Percentiles rank a stretch among this genome's conserved stretches.
Evolutionary conservation across 768 basidiomycete species (phyloP).

Genomic region (Lanmaoa pseudosensibilis): DNA sequence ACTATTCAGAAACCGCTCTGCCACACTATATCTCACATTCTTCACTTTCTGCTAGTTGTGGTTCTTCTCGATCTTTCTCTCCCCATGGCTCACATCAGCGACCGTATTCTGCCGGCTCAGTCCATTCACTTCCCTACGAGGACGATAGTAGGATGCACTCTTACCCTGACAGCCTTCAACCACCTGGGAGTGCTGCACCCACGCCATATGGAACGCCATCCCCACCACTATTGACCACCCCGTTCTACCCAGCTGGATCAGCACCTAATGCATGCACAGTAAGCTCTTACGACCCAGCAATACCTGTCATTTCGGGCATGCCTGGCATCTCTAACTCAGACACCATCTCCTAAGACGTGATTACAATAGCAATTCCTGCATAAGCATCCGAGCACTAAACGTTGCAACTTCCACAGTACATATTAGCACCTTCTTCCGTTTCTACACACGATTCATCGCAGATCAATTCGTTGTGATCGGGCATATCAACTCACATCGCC

Average conservation of each 20-base stretch:
- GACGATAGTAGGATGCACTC: conserved; percentile 8
- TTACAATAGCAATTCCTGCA: conserved; percentile 7
- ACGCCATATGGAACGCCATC: conserved; percentile 21
- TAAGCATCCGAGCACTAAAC: background rate
- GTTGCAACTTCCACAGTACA: conserved; percentile 21
- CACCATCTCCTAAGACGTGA: conserved; percentile 7
- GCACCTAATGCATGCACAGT: conserved; percentile 4
- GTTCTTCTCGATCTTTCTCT: conserved; percentile 9
- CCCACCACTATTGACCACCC: conserved; percentile 29
- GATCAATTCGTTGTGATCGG: conserved; percentile 13
- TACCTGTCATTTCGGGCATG: conserved; percentile 15
- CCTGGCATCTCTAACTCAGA: conserved; percentile 19
- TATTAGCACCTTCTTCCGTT: conserved; percentile 9
- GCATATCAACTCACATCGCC: conserved; percentile 7
- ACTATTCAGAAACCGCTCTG: conserved; percentile 10
- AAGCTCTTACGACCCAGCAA: conserved; percentile 7
- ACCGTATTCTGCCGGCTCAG: conserved; percentile 23
- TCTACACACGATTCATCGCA: conserved; percentile 8
- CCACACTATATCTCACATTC: conserved; percentile 14
- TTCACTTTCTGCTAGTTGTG: conserved; percentile 9
- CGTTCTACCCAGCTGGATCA: conserved; percentile 31
- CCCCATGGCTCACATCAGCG: conserved; percentile 12
- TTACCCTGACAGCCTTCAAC: conserved; percentile 15
- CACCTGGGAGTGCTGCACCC: conserved; percentile 3
- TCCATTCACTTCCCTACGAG: conserved; percentile 15